phyloP scores from a whole-genome alignment of 768 basidiomycete species.

The Lactifluus piperatus region DNA sequence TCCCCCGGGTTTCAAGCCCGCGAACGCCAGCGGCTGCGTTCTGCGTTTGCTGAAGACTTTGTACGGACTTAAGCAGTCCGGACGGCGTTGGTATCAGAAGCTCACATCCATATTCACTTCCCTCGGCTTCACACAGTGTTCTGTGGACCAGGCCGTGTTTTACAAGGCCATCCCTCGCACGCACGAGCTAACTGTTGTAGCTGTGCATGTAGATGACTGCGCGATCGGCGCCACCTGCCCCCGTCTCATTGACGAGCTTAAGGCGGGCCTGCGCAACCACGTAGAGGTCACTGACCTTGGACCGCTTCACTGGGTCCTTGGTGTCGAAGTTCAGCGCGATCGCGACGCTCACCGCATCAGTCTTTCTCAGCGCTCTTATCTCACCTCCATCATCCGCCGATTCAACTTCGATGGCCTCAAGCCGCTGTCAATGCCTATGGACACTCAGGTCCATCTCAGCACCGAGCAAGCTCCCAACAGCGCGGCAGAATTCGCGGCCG shows the following conservation, averaged over 20 bases:
- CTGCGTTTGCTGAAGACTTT: constrained; percentile 18
- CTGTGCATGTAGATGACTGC: constrained; percentile 23
- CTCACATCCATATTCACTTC: too few species aligned
- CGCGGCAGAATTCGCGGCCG: neutral
- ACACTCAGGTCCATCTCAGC: neutral
- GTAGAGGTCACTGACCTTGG: constrained; percentile 23
- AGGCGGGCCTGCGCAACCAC: neutral
- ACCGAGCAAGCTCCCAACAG: neutral
- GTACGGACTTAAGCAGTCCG: too few species aligned
- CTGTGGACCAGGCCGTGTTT: neutral
- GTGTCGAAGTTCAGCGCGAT: constrained; percentile 25
- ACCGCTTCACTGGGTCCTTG: constrained; percentile 25
- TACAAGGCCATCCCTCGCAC: too few species aligned
- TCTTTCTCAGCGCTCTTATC: constrained; percentile 16
- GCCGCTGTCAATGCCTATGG: too few species aligned
- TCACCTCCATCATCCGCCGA: constrained; percentile 18
- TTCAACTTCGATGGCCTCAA: neutral
- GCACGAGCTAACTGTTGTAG: too few species aligned
- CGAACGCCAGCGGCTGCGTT: neutral
- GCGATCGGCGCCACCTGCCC: constrained; percentile 6
- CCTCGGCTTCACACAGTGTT: constrained; percentile 10
- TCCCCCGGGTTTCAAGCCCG: constrained; percentile 7
- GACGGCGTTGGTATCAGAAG: too few species aligned
- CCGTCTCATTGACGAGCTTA: neutral
- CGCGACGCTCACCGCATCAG: too few species aligned